Evolutionary conservation across 768 basidiomycete species (phyloP), one percentile per base, ranked within the genome.

Genomic region (Trametes meyenii): DNA sequence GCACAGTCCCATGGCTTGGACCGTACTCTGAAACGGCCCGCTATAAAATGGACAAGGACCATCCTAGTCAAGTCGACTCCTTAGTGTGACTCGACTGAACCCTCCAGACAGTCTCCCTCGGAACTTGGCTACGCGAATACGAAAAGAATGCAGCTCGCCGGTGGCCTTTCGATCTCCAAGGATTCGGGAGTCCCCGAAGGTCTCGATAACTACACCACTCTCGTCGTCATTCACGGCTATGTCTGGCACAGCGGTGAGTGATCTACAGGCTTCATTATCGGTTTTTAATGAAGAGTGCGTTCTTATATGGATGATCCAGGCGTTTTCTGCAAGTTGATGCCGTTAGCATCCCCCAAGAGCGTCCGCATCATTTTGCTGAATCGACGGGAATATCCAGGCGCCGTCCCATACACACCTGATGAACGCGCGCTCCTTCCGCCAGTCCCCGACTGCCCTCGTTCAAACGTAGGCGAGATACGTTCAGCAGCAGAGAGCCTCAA

Each of bases 311-410:
- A 2, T 5, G 2, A 2, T 38, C 21, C 26, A 58, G 56, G 48
- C 8, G 43, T 39, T 2, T 58, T 58, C n/a, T 14, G 26, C 2
- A 58, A 58, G 21, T n/a, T 68, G 36, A 12, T 66, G 11, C 60
- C 65, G 5, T 55, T 60, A 13, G 66, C 70, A 1, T 26, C 50
- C 1, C 44, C 65, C 11, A 49, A 61, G 5, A 60, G 61, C 12
- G 35, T 63, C 12, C 67, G 69, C 5, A 36, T 70, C 10, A 61
- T 70, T 38, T 13, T 53, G 19, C 40, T 68, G 26, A 70, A 66
- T 44, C 61, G 66, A 13, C 63, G 67, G 5, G 69, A 65, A 33
- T 70, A 68, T 35, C 66, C 63, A 5, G 61, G 66, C 0, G 61
- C 69, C 6, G 60, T 59, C 3, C 64, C 62, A 3, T 64, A 59